phyloP scores from a whole-genome alignment of 2,329 filamentous ascomycete genomes.

The Gnomoniopsis sp. region DNA sequence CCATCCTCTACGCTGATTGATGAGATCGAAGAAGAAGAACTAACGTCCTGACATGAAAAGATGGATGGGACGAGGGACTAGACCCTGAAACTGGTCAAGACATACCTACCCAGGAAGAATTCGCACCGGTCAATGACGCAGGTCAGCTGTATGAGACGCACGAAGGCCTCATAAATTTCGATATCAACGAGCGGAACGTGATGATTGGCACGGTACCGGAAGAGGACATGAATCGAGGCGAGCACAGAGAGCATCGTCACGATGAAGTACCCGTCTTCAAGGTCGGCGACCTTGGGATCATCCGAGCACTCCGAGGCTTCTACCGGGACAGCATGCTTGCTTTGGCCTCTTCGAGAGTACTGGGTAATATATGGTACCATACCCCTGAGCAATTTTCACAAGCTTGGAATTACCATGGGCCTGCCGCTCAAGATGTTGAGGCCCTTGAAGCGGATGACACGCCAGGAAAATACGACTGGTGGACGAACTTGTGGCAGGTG shows the following conservation, averaged over 20 bases:
- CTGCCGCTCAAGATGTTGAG: background rate
- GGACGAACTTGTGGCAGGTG: constrained; percentile 6
- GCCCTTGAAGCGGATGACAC: background rate
- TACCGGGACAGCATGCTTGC: background rate
- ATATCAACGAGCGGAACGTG: constrained; percentile 10
- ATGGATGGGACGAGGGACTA: background rate
- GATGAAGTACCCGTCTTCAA: background rate
- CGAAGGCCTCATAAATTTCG: background rate
- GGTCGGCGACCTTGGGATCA: background rate
- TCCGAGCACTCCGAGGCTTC: background rate
- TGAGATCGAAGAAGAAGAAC: background rate
- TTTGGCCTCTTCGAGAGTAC: background rate
- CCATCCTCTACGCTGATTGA: background rate
- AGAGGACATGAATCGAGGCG: background rate
- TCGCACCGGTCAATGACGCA: background rate
- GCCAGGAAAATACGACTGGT: constrained; percentile 2
- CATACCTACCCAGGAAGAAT: background rate
- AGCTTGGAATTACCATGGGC: background rate
- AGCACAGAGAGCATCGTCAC: background rate
- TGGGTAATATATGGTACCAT: constrained; percentile 1
- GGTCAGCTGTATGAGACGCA: background rate
- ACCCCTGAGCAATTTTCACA: constrained; percentile 5
- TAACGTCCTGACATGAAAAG: background rate
- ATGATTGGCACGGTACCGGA: background rate
- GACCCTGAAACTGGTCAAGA: background rate